Conservation (phyloP, 2,329 filamentous ascomycete genomes). For the Cladosporium velox region DNA sequence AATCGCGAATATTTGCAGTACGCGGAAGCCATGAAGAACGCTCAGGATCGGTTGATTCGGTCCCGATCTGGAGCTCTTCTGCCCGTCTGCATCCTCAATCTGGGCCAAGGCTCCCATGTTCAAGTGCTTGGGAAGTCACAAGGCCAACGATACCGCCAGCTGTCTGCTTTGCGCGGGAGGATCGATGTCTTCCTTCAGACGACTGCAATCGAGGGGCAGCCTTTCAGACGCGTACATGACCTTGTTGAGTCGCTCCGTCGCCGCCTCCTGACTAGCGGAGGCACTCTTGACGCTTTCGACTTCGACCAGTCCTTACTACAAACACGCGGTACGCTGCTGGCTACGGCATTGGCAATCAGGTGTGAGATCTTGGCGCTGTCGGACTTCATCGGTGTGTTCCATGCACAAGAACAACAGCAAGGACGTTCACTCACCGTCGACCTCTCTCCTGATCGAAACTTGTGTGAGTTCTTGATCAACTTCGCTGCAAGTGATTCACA, state of each 20-base stretch:
- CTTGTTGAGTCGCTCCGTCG: conserved; percentile 47
- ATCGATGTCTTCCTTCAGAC: conserved; percentile 33
- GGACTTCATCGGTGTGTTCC: conserved; percentile 42
- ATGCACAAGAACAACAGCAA: conserved; percentile 13
- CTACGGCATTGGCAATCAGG: conserved; percentile 48
- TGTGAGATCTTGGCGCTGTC: conserved; percentile 53
- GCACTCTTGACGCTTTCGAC: conserved; percentile 32
- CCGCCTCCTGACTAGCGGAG: conserved; percentile 28
- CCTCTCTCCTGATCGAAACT: conserved; percentile 39
- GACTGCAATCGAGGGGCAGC: conserved; percentile 52
- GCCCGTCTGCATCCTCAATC: neutral
- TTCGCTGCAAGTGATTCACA: conserved; percentile 41
- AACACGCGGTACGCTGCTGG: conserved; percentile 42
- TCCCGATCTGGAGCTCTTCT: neutral
- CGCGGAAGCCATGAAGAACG: conserved; percentile 36
- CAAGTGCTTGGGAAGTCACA: neutral
- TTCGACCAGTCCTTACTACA: conserved; percentile 34
- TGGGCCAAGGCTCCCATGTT: neutral
- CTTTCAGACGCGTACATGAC: conserved; percentile 51
- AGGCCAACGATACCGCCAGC: conserved; percentile 23
- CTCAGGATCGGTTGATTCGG: neutral
- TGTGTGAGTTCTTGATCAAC: conserved; percentile 47
- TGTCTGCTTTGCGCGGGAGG: conserved; percentile 22
- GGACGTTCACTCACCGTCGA: conserved; percentile 32
- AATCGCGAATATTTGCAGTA: conserved; percentile 48